A percentile compares a stretch with the other conserved stretches of the same genome.
Conservation (phyloP, 2,329 filamentous ascomycete genomes). For the Penicillium sp. region DNA sequence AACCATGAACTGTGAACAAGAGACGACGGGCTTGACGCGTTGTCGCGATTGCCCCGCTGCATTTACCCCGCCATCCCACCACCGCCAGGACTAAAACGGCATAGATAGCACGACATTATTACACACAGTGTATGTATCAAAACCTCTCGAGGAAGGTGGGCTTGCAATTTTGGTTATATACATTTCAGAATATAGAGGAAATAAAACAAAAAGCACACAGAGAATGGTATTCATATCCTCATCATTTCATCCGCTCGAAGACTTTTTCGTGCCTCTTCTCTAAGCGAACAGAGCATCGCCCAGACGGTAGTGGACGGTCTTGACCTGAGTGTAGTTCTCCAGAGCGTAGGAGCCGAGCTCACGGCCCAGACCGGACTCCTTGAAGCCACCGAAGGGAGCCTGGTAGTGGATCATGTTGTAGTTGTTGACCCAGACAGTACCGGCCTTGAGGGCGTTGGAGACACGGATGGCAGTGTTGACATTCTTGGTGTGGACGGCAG, state of each 20-base stretch:
- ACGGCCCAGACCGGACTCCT: conserved; percentile 32
- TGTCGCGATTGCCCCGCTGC: neutral
- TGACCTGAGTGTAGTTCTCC: conserved; percentile 55
- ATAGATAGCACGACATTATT: neutral
- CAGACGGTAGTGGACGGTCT: conserved; percentile 51
- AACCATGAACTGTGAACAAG: neutral
- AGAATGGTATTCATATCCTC: conserved; percentile 3
- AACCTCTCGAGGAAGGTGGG: neutral
- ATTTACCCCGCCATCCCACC: neutral
- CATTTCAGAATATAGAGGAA: neutral
- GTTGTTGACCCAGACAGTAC: conserved; percentile 66
- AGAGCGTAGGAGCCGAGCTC: conserved; percentile 54
- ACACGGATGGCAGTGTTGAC: conserved; percentile 79
- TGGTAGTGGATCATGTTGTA: conserved; percentile 69
- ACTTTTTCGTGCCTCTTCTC: conserved; percentile 12
- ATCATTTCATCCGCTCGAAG: neutral
- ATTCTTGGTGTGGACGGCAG: conserved; percentile 75
- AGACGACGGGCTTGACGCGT: neutral
- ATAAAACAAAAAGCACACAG: neutral
- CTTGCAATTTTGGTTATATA: conserved; percentile 14
- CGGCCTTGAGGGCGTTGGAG: conserved; percentile 70
- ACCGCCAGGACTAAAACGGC: neutral
- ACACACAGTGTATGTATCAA: neutral
- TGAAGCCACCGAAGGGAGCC: conserved; percentile 47
- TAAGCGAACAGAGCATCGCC: conserved; percentile 52